Conservation (phyloP, 306 rosid species). For the Lathyrus aphaca region DNA sequence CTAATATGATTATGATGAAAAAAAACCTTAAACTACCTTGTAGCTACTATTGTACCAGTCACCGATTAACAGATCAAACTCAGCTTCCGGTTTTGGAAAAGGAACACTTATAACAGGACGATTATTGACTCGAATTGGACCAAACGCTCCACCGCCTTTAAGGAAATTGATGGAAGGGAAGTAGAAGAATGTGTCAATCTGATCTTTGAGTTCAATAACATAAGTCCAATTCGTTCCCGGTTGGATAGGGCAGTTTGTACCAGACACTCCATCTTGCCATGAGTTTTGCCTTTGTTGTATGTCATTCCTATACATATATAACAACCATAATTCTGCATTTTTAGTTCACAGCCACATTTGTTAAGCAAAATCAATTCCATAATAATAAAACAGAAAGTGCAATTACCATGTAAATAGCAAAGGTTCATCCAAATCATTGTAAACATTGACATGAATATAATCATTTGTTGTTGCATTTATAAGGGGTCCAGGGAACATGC, state of each 20-base stretch:
- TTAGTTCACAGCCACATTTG: no score
- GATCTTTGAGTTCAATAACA: constrained; percentile 74
- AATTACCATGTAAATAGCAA: no score
- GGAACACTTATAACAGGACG: constrained; percentile 64
- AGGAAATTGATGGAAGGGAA: constrained; percentile 82
- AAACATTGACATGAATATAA: constrained; percentile 60
- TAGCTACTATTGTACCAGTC: constrained; percentile 75
- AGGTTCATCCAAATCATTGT: constrained; percentile 72
- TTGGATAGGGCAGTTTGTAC: no score
- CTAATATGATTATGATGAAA: no score
- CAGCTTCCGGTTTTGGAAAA: constrained; percentile 74
- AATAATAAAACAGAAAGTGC: no score
- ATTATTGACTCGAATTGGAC: constrained; percentile 70
- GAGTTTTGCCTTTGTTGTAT: no score
- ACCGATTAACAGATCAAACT: constrained; percentile 76
- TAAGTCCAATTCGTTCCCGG: no score
- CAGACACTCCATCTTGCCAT: no score
- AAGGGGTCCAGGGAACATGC: constrained; percentile 82
- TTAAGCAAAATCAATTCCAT: no score
- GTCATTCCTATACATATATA: no score
- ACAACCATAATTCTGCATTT: no score
- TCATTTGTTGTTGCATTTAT: constrained; percentile 78
- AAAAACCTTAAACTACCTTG: no score
- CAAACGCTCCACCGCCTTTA: constrained; percentile 82
- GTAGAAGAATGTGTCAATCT: constrained; percentile 83